A percentile compares a stretch with the other conserved stretches of the same genome.
phyloP scores from a whole-genome alignment of 1,284 basidiomycete genomes.

The Blastosporella zonata region DNA sequence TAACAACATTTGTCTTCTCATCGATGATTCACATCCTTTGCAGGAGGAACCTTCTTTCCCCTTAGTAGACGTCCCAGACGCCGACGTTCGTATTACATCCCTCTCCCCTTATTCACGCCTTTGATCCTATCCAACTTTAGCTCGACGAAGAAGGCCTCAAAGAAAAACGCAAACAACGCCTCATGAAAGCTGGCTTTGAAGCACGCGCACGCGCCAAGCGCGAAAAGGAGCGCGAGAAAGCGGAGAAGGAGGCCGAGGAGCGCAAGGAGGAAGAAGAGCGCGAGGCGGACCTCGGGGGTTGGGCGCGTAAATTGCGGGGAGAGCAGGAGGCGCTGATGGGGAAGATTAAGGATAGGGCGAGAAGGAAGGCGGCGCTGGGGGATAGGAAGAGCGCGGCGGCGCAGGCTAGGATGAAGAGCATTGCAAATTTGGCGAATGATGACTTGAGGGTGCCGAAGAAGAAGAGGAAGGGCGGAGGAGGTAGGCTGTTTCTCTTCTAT shows the following conservation, averaged over 20 bases:
- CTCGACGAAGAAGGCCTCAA: slow-evolving; percentile 92
- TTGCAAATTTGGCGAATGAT: slow-evolving; percentile 88
- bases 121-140: slow-evolving; percentile 33
- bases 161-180: slow-evolving; percentile 92
- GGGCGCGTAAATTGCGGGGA: slow-evolving; percentile 67
- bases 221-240: slow-evolving; percentile 86
- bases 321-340: slow-evolving; percentile 87
- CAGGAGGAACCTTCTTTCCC: slow-evolving; percentile 88
- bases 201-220: slow-evolving; percentile 82
- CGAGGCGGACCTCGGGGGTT: slow-evolving; percentile 64
- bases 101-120: neutral
- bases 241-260: slow-evolving; percentile 73
- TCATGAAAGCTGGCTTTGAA: slow-evolving; percentile 95
- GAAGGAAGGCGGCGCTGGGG: slow-evolving; percentile 79
- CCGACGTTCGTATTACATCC: slow-evolving; percentile 50
- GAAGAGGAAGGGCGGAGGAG: slow-evolving; percentile 74
- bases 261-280: slow-evolving; percentile 79
- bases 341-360: slow-evolving; percentile 83
- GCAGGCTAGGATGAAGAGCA: slow-evolving; percentile 96
- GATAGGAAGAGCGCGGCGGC: slow-evolving; percentile 94
- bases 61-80: slow-evolving; percentile 88
- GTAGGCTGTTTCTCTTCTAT: slow-evolving; percentile 41
- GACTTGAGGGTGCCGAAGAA: slow-evolving; percentile 77
- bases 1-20: neutral
- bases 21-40: slow-evolving; percentile 3